Percentiles rank a stretch among this genome's conserved stretches.
These are phyloP conservation scores for Cystobasidiopsis lactophilus DNA, from an alignment of 768 basidiomycete genomes.

Conservation along the genomic window DNA sequence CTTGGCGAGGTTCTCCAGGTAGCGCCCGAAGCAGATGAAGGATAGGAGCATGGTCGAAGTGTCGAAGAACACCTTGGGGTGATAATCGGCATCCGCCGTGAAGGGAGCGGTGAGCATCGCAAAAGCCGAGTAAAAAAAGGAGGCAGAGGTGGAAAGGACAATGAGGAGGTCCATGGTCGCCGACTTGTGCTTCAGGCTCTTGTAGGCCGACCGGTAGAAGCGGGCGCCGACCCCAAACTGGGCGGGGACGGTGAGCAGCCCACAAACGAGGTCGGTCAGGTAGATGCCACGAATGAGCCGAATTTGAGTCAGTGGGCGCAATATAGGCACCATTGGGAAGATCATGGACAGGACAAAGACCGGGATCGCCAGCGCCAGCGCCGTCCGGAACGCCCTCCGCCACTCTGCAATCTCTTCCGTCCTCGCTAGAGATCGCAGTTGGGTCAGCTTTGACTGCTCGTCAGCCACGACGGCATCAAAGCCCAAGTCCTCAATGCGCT, in stretches of 20 bases:
- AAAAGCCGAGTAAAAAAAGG: conserved; percentile 70
- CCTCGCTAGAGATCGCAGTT: conserved; percentile 61
- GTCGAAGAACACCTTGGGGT: conserved; percentile 85
- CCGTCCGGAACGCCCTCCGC: conserved; percentile 52
- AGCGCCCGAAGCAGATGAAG: conserved; percentile 87
- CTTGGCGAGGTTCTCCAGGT: conserved; percentile 88
- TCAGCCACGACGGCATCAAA: conserved; percentile 62
- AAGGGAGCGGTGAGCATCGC: conserved; percentile 38
- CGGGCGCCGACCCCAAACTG: conserved; percentile 76
- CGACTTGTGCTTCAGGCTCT: conserved; percentile 63
- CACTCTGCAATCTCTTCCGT: conserved; percentile 84
- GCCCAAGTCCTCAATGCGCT: conserved; percentile 65
- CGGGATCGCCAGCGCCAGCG: conserved; percentile 61
- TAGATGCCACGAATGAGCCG: conserved; percentile 41
- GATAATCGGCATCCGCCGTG: conserved; percentile 36
- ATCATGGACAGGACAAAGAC: conserved; percentile 85
- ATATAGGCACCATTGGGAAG: conserved; percentile 40
- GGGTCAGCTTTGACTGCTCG: conserved; percentile 57
- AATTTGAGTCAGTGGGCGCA: conserved; percentile 34
- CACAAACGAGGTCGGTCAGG: conserved; percentile 54
- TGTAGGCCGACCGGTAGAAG: conserved; percentile 77
- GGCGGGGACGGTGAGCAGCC: conserved; percentile 63
- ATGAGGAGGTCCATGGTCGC: conserved; percentile 98
- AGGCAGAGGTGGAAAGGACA: conserved; percentile 79
- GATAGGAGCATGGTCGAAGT: conserved; percentile 97